phyloP scores from a whole-genome alignment of 192 early-diverging fungal species.

The Coemansia sp. region DNA sequence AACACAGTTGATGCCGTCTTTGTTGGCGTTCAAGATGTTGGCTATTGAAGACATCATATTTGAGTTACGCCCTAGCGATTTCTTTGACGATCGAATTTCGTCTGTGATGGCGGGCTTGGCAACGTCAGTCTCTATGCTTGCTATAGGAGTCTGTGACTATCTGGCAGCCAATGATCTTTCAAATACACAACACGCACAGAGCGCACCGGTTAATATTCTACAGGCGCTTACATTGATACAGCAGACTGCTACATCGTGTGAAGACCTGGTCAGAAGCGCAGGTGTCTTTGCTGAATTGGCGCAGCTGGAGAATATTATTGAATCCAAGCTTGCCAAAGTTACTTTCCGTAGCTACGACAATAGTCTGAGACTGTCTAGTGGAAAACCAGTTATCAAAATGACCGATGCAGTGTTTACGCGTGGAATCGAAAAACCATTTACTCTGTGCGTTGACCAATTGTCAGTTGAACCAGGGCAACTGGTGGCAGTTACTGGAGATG shows the following conservation, averaged over 20 bases:
- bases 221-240: constrained; percentile 9
- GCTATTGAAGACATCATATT: constrained; percentile 22
- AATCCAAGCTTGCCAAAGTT: not conserved
- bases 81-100: constrained; percentile 15
- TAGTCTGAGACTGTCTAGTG: too few species aligned
- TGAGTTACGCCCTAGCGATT: constrained; percentile 7
- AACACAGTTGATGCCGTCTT: constrained; percentile 17
- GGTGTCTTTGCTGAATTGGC: constrained; percentile 12
- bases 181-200: not conserved
- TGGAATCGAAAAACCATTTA: not conserved
- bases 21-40: constrained; percentile 26
- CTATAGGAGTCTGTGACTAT: constrained; percentile 7
- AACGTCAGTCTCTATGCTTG: constrained; percentile 8
- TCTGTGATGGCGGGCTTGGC: constrained; percentile 6
- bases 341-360: not conserved
- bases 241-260: constrained; percentile 8
- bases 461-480: constrained; percentile 50
- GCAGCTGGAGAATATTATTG: constrained; percentile 12
- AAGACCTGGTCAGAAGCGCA: constrained; percentile 5
- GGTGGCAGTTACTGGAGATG: constrained; percentile 73
- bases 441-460: constrained; percentile 2
- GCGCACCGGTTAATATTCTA: not conserved
- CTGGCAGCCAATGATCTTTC: constrained; percentile 6
- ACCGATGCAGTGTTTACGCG: constrained; percentile 8
- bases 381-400: not conserved